Evolutionary conservation across 345 rosid genomes (phyloP).

Genomic region (Salix udensis): DNA sequence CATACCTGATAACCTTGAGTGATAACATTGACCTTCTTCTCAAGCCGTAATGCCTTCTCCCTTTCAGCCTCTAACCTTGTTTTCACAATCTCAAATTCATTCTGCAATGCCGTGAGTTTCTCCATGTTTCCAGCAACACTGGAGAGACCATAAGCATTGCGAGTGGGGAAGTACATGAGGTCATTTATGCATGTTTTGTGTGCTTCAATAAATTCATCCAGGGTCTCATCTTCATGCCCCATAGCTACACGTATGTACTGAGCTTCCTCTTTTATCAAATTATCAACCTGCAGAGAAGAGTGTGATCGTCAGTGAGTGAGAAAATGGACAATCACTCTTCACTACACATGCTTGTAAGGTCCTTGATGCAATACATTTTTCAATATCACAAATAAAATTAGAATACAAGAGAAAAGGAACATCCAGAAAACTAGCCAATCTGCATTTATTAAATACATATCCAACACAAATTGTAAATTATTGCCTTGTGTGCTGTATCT

Average conservation of each 20-base stretch:
- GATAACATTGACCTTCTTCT: constrained; percentile 70
- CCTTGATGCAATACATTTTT: neutral
- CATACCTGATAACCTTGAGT: constrained; percentile 96
- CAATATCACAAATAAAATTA: neutral
- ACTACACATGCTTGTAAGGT: neutral
- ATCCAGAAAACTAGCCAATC: neutral
- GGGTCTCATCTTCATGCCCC: constrained; percentile 85
- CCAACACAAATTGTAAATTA: neutral
- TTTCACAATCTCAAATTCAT: constrained; percentile 69
- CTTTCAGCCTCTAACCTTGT: constrained; percentile 75
- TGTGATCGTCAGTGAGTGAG: neutral
- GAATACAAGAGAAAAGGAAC: neutral
- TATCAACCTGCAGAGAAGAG: constrained; percentile 55
- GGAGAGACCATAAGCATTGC: constrained; percentile 77
- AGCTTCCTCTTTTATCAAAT: constrained; percentile 66
- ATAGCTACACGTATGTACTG: constrained; percentile 66
- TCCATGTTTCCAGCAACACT: constrained; percentile 93
- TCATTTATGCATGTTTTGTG: constrained; percentile 84
- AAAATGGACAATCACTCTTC: neutral
- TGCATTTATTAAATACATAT: neutral
- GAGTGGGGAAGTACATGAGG: constrained; percentile 93
- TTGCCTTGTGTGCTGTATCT: neutral
- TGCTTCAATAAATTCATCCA: constrained; percentile 84
- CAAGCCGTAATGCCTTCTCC: constrained; percentile 77
- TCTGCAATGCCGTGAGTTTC: constrained; percentile 79